These are phyloP conservation scores for Daucus carota DNA, from an alignment of 129 eudicot genomes.

Conservation along the genomic window DNA sequence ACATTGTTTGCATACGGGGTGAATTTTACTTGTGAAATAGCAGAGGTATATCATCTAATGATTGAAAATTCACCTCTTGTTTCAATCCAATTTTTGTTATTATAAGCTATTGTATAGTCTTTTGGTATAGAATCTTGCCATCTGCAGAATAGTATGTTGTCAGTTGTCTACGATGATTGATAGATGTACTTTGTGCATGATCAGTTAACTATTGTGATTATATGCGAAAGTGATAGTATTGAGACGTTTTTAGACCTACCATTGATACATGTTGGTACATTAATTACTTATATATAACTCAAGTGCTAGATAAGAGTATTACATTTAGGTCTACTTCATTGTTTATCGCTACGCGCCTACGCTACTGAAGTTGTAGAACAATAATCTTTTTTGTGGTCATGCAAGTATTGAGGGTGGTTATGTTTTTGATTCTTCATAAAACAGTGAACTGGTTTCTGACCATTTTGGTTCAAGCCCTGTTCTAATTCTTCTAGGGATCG, in stretches of 20 bases:
- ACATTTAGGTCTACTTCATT: too few relatives aligned
- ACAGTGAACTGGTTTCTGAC: not conserved
- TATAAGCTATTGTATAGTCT: not conserved
- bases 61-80: not conserved
- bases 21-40: conserved; percentile 7
- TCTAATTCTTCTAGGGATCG: conserved; percentile 23
- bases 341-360: too few relatives aligned
- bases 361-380: not conserved
- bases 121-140: conserved; percentile 9
- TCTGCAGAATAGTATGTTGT: not conserved
- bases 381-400: not conserved
- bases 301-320: not conserved
- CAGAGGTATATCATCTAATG: not conserved
- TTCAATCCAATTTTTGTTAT: not conserved
- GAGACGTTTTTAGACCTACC: not conserved
- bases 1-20: not conserved
- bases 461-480: conserved; percentile 14
- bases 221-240: not conserved
- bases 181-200: not conserved
- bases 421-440: not conserved
- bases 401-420: not conserved
- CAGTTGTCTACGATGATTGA: not conserved
- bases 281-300: not conserved
- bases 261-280: not conserved
- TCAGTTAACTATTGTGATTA: not conserved